phyloP scores from a whole-genome alignment of 2,329 filamentous ascomycete species.

The Tolypocladium endophyticum region DNA sequence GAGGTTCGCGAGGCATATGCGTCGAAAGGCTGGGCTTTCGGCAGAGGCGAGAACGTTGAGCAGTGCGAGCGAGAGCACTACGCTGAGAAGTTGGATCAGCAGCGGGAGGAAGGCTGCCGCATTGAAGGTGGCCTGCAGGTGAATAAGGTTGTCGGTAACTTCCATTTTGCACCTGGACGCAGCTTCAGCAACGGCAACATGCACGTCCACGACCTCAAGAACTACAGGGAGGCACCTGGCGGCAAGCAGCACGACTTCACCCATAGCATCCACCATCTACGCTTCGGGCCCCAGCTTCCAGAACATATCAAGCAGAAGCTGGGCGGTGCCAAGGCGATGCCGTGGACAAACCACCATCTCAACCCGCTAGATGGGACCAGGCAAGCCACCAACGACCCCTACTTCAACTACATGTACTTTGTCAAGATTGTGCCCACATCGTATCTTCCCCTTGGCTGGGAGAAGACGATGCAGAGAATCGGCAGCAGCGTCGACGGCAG shows the following conservation, averaged over 20 bases:
- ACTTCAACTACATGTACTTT: conserved; percentile 98
- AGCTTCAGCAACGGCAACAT: conserved; percentile 94
- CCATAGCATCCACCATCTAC: conserved; percentile 77
- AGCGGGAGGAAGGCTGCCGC: conserved; percentile 86
- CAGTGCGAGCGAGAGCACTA: conserved; percentile 96
- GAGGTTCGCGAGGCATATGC: conserved; percentile 95
- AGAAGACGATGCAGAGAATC: conserved; percentile 37
- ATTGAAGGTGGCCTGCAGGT: conserved; percentile 87
- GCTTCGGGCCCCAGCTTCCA: conserved; percentile 87
- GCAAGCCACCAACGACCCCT: conserved; percentile 69
- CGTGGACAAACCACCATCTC: conserved; percentile 81
- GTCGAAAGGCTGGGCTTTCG: conserved; percentile 84
- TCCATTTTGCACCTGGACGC: conserved; percentile 93
- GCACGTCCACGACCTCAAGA: conserved; percentile 95
- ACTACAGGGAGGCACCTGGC: conserved; percentile 72
- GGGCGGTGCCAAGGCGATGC: conserved; percentile 35
- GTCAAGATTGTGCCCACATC: conserved; percentile 96
- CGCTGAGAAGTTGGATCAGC: conserved; percentile 73
- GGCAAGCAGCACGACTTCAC: conserved; percentile 73
- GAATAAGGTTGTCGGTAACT: conserved; percentile 98
- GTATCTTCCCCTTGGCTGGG: conserved; percentile 87
- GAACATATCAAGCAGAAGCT: conserved; percentile 55
- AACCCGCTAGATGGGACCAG: conserved; percentile 79
- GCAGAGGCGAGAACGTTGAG: conserved; percentile 81
- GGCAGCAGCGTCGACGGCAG: conserved; percentile 56